Conservation (phyloP, 306 rosid species). For the Myrica gale region DNA sequence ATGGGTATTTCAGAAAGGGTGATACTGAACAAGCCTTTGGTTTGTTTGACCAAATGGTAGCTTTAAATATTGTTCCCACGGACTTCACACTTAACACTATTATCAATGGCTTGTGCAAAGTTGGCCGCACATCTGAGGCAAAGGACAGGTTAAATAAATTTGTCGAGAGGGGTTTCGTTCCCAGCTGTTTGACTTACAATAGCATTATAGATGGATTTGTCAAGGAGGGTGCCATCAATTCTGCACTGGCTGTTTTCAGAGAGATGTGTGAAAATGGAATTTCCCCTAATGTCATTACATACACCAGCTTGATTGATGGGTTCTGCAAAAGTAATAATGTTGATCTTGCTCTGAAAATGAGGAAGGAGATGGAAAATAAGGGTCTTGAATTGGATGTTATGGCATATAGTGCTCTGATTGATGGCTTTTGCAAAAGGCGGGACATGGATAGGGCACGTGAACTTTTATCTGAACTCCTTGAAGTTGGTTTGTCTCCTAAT, state of each 20-base stretch:
- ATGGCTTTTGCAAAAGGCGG: slow-evolving; percentile 59
- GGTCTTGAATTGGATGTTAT: slow-evolving; percentile 55
- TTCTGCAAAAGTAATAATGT: slow-evolving; percentile 57
- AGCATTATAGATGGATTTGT: slow-evolving; percentile 60
- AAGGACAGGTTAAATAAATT: slow-evolving; percentile 45
- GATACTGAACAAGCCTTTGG: slow-evolving; percentile 40
- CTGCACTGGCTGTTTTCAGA: slow-evolving; percentile 44
- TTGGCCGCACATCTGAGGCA: slow-evolving; percentile 53
- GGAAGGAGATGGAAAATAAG: slow-evolving; percentile 55
- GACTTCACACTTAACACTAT: slow-evolving; percentile 44
- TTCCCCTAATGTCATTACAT: slow-evolving; percentile 56
- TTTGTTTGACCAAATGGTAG: slow-evolving; percentile 60
- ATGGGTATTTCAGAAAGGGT: slow-evolving; percentile 61
- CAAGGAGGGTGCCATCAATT: slow-evolving; percentile 57
- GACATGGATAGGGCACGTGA: slow-evolving; percentile 68
- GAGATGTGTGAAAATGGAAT: slow-evolving; percentile 63
- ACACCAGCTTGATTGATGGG: slow-evolving; percentile 62
- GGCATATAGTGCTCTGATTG: slow-evolving; percentile 59
- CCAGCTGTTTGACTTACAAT: slow-evolving; percentile 55
- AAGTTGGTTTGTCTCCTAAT: slow-evolving; percentile 71
- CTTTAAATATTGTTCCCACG: slow-evolving; percentile 52
- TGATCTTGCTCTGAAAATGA: slow-evolving; percentile 60
- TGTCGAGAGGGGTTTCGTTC: slow-evolving; percentile 51
- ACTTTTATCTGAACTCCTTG: slow-evolving; percentile 54
- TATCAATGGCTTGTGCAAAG: slow-evolving; percentile 74